A percentile compares a stretch with the other conserved stretches of the same genome.
These are phyloP conservation scores for Diaporthe longicolla DNA, from an alignment of 2,329 filamentous ascomycete genomes.

Conservation along the genomic window DNA sequence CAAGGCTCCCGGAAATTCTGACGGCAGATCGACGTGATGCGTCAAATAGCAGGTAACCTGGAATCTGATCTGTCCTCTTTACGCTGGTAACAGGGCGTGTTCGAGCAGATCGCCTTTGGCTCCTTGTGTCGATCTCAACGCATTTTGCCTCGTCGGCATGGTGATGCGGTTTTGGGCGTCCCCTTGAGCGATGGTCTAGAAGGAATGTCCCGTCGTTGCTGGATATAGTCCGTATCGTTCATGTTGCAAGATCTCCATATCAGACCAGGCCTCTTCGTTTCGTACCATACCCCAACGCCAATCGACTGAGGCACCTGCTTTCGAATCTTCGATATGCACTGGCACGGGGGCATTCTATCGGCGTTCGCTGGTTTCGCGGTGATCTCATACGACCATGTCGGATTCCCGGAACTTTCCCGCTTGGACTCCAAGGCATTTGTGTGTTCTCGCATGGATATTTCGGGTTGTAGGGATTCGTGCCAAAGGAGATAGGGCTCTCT, in stretches of 20 bases:
- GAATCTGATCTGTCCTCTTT: not conserved
- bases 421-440: not conserved
- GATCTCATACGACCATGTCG: not conserved
- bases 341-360: not conserved
- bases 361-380: not conserved
- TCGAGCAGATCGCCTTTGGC: not conserved
- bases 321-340: not conserved
- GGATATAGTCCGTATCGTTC: not conserved
- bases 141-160: not conserved
- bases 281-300: not conserved
- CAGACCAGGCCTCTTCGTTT: not conserved
- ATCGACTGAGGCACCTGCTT: not conserved
- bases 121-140: no score
- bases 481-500: not conserved
- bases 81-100: no score
- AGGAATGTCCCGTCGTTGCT: not conserved
- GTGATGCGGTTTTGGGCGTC: rapidly evolving
- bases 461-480: not conserved
- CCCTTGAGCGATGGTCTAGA: not conserved
- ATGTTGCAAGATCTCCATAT: not conserved
- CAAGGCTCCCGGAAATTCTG: not conserved
- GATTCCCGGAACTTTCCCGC: not conserved
- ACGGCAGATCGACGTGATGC: not conserved
- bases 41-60: not conserved
- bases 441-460: no score